phyloP scores from a whole-genome alignment of 441 rosid species.

The Sinapis alba region DNA sequence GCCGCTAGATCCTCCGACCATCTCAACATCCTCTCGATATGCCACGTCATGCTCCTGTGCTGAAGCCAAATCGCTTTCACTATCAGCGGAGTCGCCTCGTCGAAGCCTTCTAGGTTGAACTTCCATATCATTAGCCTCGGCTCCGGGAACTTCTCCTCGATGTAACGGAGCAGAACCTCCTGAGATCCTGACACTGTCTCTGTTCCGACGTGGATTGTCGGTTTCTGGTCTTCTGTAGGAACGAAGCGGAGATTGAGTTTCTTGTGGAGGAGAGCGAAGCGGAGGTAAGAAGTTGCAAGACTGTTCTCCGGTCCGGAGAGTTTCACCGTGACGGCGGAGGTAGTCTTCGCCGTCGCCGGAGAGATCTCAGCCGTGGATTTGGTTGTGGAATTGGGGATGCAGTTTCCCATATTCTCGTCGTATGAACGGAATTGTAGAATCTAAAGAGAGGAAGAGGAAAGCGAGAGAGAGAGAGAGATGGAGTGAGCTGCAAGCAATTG shows the following conservation, averaged over 20 bases:
- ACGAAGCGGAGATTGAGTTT: conserved; percentile 46
- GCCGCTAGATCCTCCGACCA: conserved; percentile 68
- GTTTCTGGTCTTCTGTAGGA: conserved; percentile 38
- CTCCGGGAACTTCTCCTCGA: conserved; percentile 56
- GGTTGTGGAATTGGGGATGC: conserved; percentile 38
- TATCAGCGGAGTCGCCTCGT: conserved; percentile 48
- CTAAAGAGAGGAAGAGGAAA: neutral
- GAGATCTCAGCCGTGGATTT: conserved; percentile 50
- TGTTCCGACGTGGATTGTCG: conserved; percentile 51
- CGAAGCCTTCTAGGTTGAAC: conserved; percentile 42
- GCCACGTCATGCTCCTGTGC: conserved; percentile 66
- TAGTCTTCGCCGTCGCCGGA: conserved; percentile 4
- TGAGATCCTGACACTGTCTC: conserved; percentile 50
- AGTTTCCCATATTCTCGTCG: conserved; percentile 53
- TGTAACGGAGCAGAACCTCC: conserved; percentile 51
- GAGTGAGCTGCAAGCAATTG: conserved; percentile 38
- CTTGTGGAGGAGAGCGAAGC: conserved; percentile 65
- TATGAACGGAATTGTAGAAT: conserved; percentile 5
- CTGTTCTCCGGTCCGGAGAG: conserved; percentile 45
- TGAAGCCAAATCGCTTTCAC: conserved; percentile 55
- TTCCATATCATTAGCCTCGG: conserved; percentile 49
- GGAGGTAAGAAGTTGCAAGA: conserved; percentile 45
- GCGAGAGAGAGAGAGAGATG: conserved; percentile 1
- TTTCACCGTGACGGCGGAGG: conserved; percentile 33
- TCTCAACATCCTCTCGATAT: conserved; percentile 63